Base-by-base conservation (phyloP, 2,329 filamentous ascomycete species). In the Penicillium sp. region DNA sequence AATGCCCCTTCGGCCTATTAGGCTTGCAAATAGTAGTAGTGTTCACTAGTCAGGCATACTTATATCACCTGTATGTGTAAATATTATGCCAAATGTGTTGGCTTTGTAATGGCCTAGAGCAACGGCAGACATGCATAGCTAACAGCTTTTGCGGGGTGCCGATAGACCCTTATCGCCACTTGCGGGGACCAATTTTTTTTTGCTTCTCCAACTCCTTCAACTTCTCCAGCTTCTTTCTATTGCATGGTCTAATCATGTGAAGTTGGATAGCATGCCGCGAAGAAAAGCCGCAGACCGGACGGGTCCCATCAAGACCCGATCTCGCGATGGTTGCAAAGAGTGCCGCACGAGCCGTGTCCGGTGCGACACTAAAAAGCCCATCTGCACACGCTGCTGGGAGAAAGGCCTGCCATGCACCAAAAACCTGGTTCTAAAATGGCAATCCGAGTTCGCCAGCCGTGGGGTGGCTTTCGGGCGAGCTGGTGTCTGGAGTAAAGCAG, bases 401-500 rank as follows among this genome's bases (percentile, higher is more conserved):
- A 71, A 67, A 59, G 69, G 70, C 1, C 54, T 76, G 14, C 60
- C 61, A 5, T 77, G 74, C 52, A 68, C 69, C 11, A 73, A 70
- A 4, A 67, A 73, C 52, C 58, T 76, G 62, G 62, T 69, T 42
- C 49, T 74, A 11, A 74, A 73, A 62, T 74, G 71, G 71, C 66
- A 74, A 56, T 69, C 70, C 2, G 76, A 78, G 52, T 78, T 75
- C 56, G 60, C 59, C 48, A 73, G 67, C 48, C 72, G 72, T 8
- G 76, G 75, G 10, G 59, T 75, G 48, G 75, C 76, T 5, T 78
- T 78, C 62, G 76, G 76, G 4, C 67, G 75, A 48, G 64, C 73
- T 22, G 75, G 76, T 34, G 69, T 76, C 34, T 77, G 76, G 75
- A 74, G 63, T 52, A 74, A 74, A 56, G 39, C 36, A 58, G 27